phyloP scores from a whole-genome alignment of 2,329 filamentous ascomycete species.

The Pseudogymnoascus sp. region DNA sequence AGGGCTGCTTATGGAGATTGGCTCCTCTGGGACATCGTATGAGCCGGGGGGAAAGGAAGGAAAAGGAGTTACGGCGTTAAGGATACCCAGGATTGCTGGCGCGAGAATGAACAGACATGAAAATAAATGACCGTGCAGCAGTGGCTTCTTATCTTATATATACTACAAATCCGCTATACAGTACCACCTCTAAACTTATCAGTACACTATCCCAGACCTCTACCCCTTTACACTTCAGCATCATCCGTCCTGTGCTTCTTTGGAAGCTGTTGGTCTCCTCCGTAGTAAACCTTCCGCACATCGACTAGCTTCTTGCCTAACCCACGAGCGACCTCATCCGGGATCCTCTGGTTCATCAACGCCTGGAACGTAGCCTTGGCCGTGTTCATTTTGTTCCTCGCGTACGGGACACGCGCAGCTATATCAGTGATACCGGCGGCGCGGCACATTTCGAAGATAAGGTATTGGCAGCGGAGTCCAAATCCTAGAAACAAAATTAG shows the following conservation, averaged over 20 bases:
- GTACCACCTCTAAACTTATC: not conserved
- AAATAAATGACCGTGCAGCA: not conserved
- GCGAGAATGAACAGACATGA: not conserved
- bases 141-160: slow-evolving; percentile 6
- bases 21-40: not conserved
- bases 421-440: slow-evolving; percentile 82
- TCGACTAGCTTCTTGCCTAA: slow-evolving; percentile 94
- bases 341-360: slow-evolving; percentile 72
- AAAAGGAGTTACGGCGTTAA: not conserved
- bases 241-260: not conserved
- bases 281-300: slow-evolving; percentile 94
- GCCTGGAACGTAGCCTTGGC: slow-evolving; percentile 86
- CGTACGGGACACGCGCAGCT: slow-evolving; percentile 71
- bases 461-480: slow-evolving; percentile 80
- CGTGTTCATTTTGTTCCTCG: slow-evolving; percentile 94
- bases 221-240: not conserved
- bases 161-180: slow-evolving; percentile 8
- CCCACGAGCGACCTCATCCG: slow-evolving; percentile 81
- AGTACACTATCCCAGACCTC: not conserved
- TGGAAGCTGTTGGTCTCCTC: slow-evolving; percentile 38
- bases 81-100: slow-evolving; percentile 1
- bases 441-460: slow-evolving; percentile 91
- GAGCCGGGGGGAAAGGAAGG: not conserved
- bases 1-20: not conserved
- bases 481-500: slow-evolving; percentile 56